Conservation (phyloP, 2,329 filamentous ascomycete genomes). For the Arthrobotrys pseudoclavata region DNA sequence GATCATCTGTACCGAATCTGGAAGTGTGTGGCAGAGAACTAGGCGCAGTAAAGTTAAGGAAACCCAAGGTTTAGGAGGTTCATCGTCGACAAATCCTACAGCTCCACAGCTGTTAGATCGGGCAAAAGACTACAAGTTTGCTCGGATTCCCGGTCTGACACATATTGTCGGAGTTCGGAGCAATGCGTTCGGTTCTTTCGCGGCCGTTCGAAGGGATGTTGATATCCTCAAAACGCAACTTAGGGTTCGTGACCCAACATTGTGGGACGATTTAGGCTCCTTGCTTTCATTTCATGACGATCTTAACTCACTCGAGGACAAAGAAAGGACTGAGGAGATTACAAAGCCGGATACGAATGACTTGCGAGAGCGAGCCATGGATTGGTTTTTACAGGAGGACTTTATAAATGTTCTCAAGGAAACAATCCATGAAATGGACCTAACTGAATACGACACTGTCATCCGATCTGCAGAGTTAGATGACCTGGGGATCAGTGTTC, state of each 20-base stretch:
- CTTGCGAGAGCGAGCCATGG: constrained; percentile 44
- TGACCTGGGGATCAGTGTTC: constrained; percentile 73
- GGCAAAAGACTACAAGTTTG: constrained; percentile 93
- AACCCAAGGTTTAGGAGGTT: constrained; percentile 65
- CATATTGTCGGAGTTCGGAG: constrained; percentile 86
- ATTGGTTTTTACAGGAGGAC: constrained; percentile 61
- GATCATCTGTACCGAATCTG: constrained; percentile 91
- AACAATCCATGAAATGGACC: constrained; percentile 56
- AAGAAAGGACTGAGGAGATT: constrained; percentile 67
- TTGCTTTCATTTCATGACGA: constrained; percentile 76
- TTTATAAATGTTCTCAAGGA: constrained; percentile 56
- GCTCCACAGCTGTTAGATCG: constrained; percentile 69
- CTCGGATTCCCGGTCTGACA: constrained; percentile 88
- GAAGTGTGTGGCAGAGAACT: constrained; percentile 91
- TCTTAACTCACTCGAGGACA: not conserved
- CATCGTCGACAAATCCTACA: constrained; percentile 65
- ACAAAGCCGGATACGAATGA: not conserved
- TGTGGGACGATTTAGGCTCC: constrained; percentile 81
- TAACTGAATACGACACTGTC: constrained; percentile 61
- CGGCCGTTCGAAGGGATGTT: constrained; percentile 85
- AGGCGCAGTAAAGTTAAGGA: constrained; percentile 85
- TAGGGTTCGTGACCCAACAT: constrained; percentile 74
- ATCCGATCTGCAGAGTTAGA: constrained; percentile 60
- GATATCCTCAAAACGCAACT: constrained; percentile 83
- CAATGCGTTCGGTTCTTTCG: constrained; percentile 90